These are phyloP conservation scores for Rhodotorula sp. DNA, from an alignment of 1,284 basidiomycete genomes.

Conservation along the genomic window DNA sequence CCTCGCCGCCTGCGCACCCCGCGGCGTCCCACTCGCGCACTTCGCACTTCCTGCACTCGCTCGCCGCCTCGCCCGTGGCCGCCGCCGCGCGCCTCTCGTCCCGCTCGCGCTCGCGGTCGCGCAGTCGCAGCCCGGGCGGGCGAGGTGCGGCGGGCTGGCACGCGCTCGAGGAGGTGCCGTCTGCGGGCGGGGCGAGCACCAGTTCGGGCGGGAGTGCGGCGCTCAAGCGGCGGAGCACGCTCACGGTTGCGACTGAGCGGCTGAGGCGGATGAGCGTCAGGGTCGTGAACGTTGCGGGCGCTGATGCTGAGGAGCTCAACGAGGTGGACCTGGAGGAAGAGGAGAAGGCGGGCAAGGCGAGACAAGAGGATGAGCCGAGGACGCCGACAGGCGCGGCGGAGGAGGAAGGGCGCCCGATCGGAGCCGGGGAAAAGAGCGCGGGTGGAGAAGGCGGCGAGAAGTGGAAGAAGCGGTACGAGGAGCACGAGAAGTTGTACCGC, in stretches of 20 bases:
- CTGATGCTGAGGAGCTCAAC: constrained; percentile 44
- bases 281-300: constrained; percentile 75
- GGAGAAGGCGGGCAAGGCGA: background rate
- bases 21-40: background rate
- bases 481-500: constrained; percentile 24
- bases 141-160: background rate
- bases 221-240: constrained; percentile 15
- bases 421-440: background rate
- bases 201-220: too few species aligned
- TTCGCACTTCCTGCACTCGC: background rate
- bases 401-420: background rate
- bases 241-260: constrained; percentile 19
- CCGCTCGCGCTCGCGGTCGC: background rate
- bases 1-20: background rate
- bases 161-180: background rate
- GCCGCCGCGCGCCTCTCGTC: background rate
- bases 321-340: constrained; percentile 57
- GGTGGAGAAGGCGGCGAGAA: constrained; percentile 8
- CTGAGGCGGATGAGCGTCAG: constrained; percentile 72
- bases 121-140: background rate
- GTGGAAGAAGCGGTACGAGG: constrained; percentile 48
- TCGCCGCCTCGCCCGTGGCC: background rate
- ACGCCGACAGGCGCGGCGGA: constrained; percentile 17
- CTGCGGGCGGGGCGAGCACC: background rate
- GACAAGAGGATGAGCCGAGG: constrained; percentile 34